Evolutionary conservation across 139 green algal species (phyloP).

Genomic region (Tetraselmis striata): DNA sequence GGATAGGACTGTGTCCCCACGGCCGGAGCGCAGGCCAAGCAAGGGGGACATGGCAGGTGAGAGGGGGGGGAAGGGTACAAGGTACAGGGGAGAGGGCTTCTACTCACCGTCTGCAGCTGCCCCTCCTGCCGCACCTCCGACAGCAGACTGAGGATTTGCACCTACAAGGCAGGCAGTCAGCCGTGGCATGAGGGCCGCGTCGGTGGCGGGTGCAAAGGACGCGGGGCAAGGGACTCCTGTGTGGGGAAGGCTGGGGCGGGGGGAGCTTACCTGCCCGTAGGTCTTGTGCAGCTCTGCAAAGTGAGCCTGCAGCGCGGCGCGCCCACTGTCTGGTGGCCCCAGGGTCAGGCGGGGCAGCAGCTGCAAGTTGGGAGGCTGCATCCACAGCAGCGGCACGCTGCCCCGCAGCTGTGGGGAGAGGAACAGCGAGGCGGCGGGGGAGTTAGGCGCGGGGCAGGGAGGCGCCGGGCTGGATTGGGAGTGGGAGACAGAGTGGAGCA

Average conservation of each 20-base stretch:
- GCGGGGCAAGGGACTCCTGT: too few species aligned
- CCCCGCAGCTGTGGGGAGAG: slow-evolving; percentile 69
- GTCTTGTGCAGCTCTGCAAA: slow-evolving; percentile 21
- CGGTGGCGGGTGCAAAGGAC: too few species aligned
- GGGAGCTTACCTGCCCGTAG: slow-evolving; percentile 37
- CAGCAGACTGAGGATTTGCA: background rate
- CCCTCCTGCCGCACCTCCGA: background rate
- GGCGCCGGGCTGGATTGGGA: too few species aligned
- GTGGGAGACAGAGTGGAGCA: too few species aligned
- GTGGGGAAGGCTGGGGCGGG: too few species aligned
- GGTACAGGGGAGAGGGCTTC: too few species aligned
- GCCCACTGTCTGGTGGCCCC: background rate
- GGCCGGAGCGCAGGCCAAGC: too few species aligned
- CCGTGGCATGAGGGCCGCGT: too few species aligned
- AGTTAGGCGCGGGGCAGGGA: background rate
- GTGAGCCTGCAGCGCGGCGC: slow-evolving; percentile 34
- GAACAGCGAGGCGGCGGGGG: slow-evolving; percentile 9
- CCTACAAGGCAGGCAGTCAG: background rate
- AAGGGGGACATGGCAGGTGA: too few species aligned
- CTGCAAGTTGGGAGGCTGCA: slow-evolving; percentile 76
- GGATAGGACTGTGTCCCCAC: too few species aligned
- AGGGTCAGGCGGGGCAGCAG: slow-evolving; percentile 65
- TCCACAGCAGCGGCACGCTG: slow-evolving; percentile 81
- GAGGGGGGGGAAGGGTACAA: too few species aligned
- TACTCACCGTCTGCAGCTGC: background rate